Percentiles rank a stretch among this genome's conserved stretches.
These are phyloP conservation scores for Xylaria castorea DNA, from an alignment of 495 filamentous ascomycete genomes.

Conservation along the genomic window DNA sequence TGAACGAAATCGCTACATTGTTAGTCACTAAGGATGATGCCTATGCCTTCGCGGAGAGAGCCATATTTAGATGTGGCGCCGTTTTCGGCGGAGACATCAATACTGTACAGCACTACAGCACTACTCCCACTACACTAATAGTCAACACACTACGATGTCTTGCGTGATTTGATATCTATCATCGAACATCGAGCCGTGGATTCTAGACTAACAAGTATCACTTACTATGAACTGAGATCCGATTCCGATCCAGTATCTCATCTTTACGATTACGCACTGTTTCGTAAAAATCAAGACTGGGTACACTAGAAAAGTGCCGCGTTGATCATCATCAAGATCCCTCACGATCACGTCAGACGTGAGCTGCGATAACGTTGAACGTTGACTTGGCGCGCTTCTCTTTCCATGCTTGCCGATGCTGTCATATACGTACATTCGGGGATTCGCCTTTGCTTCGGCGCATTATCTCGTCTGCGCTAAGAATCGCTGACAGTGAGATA, in stretches of 20 bases:
- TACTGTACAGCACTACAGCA: too few relatives aligned
- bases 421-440: constrained; percentile 7
- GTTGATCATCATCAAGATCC: constrained; percentile 19
- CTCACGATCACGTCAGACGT: constrained; percentile 15
- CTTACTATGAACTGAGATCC: neutral
- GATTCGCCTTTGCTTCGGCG: constrained; percentile 1
- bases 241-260: neutral
- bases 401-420: constrained; percentile 1
- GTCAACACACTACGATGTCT: neutral
- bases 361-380: neutral
- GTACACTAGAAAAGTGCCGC: constrained; percentile 18
- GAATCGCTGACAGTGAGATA: constrained; percentile 18
- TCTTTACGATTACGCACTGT: constrained; percentile 8
- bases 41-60: neutral
- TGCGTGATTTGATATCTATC: constrained; percentile 10
- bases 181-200: neutral
- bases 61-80: neutral
- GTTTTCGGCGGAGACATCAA: neutral
- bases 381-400: neutral
- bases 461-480: neutral
- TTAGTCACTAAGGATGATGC: neutral
- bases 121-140: too few relatives aligned
- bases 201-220: neutral
- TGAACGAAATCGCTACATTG: neutral
- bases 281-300: neutral